Conservation (phyloP, 2,329 filamentous ascomycete genomes). For the Nakataea oryzae region DNA sequence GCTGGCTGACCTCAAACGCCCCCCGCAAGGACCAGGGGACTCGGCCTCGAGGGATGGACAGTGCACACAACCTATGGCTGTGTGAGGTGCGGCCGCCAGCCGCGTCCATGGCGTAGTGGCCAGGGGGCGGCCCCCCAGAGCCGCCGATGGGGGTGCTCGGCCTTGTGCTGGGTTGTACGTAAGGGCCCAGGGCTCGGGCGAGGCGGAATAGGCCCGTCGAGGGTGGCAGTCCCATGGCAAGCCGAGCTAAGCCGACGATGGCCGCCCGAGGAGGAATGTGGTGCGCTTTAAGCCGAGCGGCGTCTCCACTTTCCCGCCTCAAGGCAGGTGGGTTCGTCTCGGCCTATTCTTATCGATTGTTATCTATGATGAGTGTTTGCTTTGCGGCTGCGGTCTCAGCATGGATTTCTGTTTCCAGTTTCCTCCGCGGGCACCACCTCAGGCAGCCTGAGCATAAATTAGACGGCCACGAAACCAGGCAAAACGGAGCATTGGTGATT, state of each 20-base stretch:
- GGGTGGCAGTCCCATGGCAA: slow-evolving; percentile 8
- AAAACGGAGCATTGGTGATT: too few relatives aligned
- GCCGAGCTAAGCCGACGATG: slow-evolving; percentile 19
- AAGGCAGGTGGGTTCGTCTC: not conserved
- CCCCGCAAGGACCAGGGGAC: not conserved
- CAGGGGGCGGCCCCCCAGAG: not conserved
- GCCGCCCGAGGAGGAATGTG: slow-evolving; percentile 14
- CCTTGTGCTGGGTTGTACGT: not conserved
- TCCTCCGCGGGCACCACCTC: too few relatives aligned
- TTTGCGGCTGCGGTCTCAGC: too few relatives aligned
- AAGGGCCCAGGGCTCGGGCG: not conserved
- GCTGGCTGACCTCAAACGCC: not conserved
- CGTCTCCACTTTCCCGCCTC: not conserved
- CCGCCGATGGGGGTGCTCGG: not conserved
- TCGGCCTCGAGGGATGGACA: not conserved
- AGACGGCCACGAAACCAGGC: too few relatives aligned
- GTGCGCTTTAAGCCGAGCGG: slow-evolving; percentile 3
- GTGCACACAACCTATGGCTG: slow-evolving; percentile 3
- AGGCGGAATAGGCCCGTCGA: slow-evolving; percentile 5
- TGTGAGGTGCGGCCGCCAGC: not conserved
- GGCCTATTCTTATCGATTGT: not conserved
- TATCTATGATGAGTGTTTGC: not conserved
- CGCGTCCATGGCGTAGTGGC: not conserved
- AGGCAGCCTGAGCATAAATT: too few relatives aligned
- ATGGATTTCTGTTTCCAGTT: not conserved